Evolutionary conservation across 2,329 filamentous ascomycete species (phyloP), one percentile per base, ranked within the genome.

Genomic region (Aspergillus caelatus): DNA sequence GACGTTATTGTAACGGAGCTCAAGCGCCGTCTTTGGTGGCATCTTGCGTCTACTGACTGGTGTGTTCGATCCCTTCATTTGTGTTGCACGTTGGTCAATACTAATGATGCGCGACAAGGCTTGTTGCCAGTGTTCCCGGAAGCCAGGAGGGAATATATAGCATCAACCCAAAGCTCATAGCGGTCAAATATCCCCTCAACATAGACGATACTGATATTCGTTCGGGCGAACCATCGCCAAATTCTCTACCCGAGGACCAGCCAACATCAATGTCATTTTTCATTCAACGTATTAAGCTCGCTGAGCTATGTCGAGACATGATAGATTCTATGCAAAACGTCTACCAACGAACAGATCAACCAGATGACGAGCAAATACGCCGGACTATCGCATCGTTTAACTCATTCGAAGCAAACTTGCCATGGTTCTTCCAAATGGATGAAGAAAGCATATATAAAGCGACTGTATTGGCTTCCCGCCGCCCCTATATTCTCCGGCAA

Each of bases 251-350:
- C 19, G 54, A 57, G 16, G n/a, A 30, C 32, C 54, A 57, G 30
- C 54, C 54, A 41, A 57, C 54, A 41, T 57, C 54, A 26, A 57
- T 57, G 36, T 57, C 54, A 36, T 57, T 57, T 7, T 41, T 30
- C 30, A 30, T 57, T 9, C 36, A 57, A 39, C 19, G 54, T 19
- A 34, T 57, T 26, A 57, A 28, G 34, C 41, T 57, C 26, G 21
- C 54, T 26, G n/a, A 57, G 23, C 21, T 57, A 34, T 57, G 54
- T 57, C 54, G 54, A 10, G 36, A 57, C n/a, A 28, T 39, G 16
- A 19, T 57, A 26, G 54, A 57, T 19, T 41, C 10, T 26, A 36
- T 19, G 54, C 54, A 43, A 45, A 57, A 16, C 26, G 12, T 10
- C 21, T 12, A 28, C 39, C 54, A 36, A 34, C 34, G 26, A 23